Evolutionary conservation across 2,329 filamentous ascomycete genomes (phyloP).

Genomic region (Verruconis gallopava): DNA sequence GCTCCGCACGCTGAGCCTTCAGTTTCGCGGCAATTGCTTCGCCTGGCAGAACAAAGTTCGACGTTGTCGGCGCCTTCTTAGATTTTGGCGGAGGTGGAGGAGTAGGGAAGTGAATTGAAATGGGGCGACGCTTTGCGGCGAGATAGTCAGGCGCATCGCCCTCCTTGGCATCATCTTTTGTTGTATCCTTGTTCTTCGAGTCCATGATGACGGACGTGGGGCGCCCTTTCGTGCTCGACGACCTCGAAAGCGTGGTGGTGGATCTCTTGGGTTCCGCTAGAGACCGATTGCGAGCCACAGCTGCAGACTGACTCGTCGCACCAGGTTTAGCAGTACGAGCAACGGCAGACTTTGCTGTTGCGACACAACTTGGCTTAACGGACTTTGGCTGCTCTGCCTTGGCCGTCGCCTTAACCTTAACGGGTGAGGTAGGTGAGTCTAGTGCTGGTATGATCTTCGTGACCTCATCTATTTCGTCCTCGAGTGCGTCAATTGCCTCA

Average conservation of each 20-base stretch:
- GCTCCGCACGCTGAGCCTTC: slow-evolving; percentile 38
- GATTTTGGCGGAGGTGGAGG: slow-evolving; percentile 36
- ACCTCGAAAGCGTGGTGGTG: not conserved
- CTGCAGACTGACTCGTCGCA: slow-evolving; percentile 2
- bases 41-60: slow-evolving; percentile 40
- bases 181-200: slow-evolving; percentile 7
- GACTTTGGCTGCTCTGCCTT: not conserved
- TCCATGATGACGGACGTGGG: slow-evolving; percentile 9
- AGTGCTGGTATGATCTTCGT: slow-evolving; percentile 13
- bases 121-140: slow-evolving; percentile 32
- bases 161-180: slow-evolving; percentile 12
- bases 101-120: slow-evolving; percentile 34
- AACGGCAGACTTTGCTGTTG: not conserved
- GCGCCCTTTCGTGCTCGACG: slow-evolving; percentile 9
- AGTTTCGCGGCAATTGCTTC: slow-evolving; percentile 40
- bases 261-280: not conserved
- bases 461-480: slow-evolving; percentile 39
- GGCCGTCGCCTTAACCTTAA: not conserved
- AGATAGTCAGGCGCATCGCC: slow-evolving; percentile 21
- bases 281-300: not conserved
- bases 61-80: slow-evolving; percentile 34
- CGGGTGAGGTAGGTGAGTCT: slow-evolving; percentile 2
- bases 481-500: slow-evolving; percentile 37
- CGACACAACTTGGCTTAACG: not conserved
- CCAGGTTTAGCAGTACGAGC: not conserved